Evolutionary conservation across 2,329 filamentous ascomycete genomes (phyloP).

Genomic region (Beauveria medogensis): DNA sequence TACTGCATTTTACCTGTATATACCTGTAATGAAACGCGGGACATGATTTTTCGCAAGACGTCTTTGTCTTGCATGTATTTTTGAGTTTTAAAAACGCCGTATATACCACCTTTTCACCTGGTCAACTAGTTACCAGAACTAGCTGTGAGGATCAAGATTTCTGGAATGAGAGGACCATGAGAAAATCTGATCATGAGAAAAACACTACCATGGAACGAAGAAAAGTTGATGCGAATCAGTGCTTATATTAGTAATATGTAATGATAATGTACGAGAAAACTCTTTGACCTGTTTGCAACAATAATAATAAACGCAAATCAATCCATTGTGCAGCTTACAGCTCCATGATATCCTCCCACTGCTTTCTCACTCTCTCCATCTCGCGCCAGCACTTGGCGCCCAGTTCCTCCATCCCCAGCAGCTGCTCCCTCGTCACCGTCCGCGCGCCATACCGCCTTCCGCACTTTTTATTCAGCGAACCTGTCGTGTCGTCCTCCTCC

Average conservation of each 20-base stretch:
- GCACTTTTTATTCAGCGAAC: constrained; percentile 41
- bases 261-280: neutral
- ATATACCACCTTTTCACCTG: neutral
- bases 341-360: constrained; percentile 49
- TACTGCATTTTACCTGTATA: neutral
- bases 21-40: neutral
- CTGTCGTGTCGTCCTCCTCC: constrained; percentile 34
- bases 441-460: constrained; percentile 51
- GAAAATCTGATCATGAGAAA: neutral
- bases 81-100: neutral
- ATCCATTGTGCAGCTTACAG: constrained; percentile 9
- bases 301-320: neutral
- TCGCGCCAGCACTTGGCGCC: constrained; percentile 57
- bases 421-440: constrained; percentile 53
- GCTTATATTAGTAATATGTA: neutral
- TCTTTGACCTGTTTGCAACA: no score
- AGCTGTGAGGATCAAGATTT: neutral
- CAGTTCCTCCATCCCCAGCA: constrained; percentile 52
- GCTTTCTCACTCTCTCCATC: constrained; percentile 61
- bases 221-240: neutral
- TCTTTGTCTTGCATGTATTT: neutral
- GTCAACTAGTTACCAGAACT: neutral
- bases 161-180: neutral
- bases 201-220: no score
- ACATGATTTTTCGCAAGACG: neutral